Evolutionary conservation across 306 rosid species (phyloP).

Genomic region (Cucurbita ficifolia): DNA sequence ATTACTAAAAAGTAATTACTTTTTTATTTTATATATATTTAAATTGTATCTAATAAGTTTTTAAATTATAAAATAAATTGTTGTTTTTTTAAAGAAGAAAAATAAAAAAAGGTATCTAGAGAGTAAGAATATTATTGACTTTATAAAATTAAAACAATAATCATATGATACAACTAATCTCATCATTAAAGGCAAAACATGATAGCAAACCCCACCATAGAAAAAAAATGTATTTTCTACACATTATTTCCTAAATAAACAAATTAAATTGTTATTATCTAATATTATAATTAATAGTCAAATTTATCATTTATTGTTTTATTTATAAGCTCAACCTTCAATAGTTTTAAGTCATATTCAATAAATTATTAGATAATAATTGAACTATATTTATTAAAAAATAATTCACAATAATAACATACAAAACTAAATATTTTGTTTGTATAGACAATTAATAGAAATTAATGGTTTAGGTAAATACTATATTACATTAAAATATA

Average conservation of each 20-base stretch:
- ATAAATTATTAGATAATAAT: neutral
- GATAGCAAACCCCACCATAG: neutral
- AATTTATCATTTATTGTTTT: neutral
- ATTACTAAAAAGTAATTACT: neutral
- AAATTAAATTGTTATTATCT: neutral
- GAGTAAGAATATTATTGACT: neutral
- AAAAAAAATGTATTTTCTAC: neutral
- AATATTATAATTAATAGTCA: neutral
- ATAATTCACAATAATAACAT: neutral
- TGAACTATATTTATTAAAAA: neutral
- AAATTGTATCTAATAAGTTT: no score
- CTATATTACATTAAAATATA: neutral
- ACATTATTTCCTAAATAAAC: neutral
- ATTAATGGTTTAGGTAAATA: neutral
- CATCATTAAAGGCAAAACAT: neutral
- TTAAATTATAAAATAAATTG: no score
- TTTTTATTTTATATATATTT: neutral
- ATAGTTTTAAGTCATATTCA: neutral
- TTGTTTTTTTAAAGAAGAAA: no score
- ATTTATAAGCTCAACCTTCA: neutral
- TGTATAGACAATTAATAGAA: neutral
- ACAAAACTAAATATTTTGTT: neutral
- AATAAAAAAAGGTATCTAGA: no score
- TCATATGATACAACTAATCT: neutral
- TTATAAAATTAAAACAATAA: neutral